These are phyloP conservation scores for Chaetomiaceae sp. DNA, from an alignment of 2,329 filamentous ascomycete genomes.

Conservation along the genomic window DNA sequence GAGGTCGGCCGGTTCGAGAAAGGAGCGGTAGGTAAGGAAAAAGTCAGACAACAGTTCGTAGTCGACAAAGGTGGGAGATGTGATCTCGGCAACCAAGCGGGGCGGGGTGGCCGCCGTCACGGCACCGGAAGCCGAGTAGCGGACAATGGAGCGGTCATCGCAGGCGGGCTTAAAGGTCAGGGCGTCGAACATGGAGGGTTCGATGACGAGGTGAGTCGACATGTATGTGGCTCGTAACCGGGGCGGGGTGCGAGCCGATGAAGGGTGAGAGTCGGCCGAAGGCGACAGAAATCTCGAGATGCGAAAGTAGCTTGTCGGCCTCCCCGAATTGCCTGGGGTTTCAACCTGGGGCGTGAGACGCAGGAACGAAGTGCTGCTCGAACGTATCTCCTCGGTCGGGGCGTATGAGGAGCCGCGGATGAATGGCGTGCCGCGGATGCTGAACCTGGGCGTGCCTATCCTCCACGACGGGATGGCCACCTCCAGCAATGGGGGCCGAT, in stretches of 20 bases:
- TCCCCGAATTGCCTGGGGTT: conserved; percentile 33
- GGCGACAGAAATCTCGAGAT: conserved; percentile 35
- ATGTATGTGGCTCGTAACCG: conserved; percentile 44
- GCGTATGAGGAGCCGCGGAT: conserved; percentile 78
- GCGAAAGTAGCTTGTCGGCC: conserved; percentile 36
- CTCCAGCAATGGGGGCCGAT: conserved; percentile 55
- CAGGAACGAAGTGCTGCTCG: conserved; percentile 53
- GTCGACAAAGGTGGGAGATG: conserved; percentile 90
- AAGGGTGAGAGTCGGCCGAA: conserved; percentile 27
- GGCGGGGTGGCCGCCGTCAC: conserved; percentile 88
- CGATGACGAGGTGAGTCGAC: conserved; percentile 50
- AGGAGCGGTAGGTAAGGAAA: conserved; percentile 90
- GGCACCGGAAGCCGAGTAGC: conserved; percentile 67
- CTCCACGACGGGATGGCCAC: conserved; percentile 80
- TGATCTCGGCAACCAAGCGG: conserved; percentile 91
- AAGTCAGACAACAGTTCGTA: conserved; percentile 97
- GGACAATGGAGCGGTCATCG: conserved; percentile 76
- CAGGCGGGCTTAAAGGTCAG: conserved; percentile 74
- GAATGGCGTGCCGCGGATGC: conserved; percentile 67
- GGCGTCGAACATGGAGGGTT: conserved; percentile 75
- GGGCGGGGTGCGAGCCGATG: conserved; percentile 39
- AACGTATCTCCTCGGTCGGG: conserved; percentile 67
- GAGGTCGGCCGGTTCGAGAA: conserved; percentile 71
- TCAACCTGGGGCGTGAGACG: conserved; percentile 36
- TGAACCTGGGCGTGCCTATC: conserved; percentile 78